A percentile compares a stretch with the other conserved stretches of the same genome.
Evolutionary conservation across 805 yeast genomes (phyloP).

Genomic region (Zygotorulaspora sp.): DNA sequence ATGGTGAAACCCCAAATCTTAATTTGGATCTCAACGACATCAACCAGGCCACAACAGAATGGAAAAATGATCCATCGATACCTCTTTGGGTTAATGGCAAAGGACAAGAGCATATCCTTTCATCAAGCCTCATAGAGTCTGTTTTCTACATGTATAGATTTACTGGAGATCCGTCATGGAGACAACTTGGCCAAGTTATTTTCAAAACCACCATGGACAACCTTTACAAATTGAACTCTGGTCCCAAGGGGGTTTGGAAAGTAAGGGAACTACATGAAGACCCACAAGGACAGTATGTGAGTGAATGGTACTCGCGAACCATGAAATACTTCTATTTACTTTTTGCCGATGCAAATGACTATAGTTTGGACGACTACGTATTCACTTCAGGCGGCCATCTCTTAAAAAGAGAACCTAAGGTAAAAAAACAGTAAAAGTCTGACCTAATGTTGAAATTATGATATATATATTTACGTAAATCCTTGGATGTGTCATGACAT

Average conservation of each 20-base stretch:
- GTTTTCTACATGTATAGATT: constrained; percentile 54
- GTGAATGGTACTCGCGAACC: constrained; percentile 57
- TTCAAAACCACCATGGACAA: constrained; percentile 38
- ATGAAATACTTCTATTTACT: constrained; percentile 51
- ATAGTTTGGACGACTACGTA: constrained; percentile 50
- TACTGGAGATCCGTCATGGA: constrained; percentile 56
- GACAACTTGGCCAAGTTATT: constrained; percentile 50
- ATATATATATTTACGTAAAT: constrained; percentile 7
- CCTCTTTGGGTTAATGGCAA: constrained; percentile 35
- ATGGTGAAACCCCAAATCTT: constrained; percentile 7
- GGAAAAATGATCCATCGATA: constrained; percentile 32
- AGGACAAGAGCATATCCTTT: constrained; percentile 41
- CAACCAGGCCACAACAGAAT: constrained; percentile 8
- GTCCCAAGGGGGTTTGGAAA: constrained; percentile 39
- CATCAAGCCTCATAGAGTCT: constrained; percentile 62
- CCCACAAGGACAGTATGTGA: constrained; percentile 35
- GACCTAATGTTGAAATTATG: constrained; percentile 14
- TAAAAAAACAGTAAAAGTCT: background rate
- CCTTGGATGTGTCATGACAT: constrained; percentile 5
- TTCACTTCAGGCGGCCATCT: constrained; percentile 65
- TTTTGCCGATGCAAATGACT: constrained; percentile 41
- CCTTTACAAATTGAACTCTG: constrained; percentile 30
- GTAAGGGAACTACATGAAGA: constrained; percentile 36
- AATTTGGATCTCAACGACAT: constrained; percentile 11
- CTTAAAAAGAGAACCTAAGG: constrained; percentile 30